Conservation (phyloP, 1,284 basidiomycete species). For the Ganoderma lucidum region DNA sequence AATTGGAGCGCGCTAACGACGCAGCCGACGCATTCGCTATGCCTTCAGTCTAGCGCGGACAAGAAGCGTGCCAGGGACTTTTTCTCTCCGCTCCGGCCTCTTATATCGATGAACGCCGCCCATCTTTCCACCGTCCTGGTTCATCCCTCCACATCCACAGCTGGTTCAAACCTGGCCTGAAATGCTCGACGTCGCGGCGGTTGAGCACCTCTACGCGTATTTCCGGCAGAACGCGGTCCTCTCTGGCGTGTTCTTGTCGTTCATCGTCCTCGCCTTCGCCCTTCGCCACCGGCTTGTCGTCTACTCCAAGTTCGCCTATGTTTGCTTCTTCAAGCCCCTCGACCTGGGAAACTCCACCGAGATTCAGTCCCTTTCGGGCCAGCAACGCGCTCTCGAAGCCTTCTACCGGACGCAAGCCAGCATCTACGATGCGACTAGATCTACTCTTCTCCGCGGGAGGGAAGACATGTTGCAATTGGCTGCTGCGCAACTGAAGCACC, state of each 20-base stretch:
- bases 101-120: slow-evolving; percentile 17
- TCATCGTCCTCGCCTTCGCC: slow-evolving; percentile 9
- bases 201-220: slow-evolving; percentile 9
- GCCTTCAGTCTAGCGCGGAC: slow-evolving; percentile 9
- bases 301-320: slow-evolving; percentile 34
- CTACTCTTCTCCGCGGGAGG: slow-evolving; percentile 28
- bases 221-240: slow-evolving; percentile 14
- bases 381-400: slow-evolving; percentile 33
- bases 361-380: slow-evolving; percentile 25
- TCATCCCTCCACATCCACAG: slow-evolving; percentile 6
- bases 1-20: slow-evolving; percentile 12
- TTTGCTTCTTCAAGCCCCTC: slow-evolving; percentile 35
- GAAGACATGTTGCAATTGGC: slow-evolving; percentile 36
- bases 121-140: background rate
- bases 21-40: slow-evolving; percentile 12
- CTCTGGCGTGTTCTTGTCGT: slow-evolving; percentile 16
- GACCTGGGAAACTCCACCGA: slow-evolving; percentile 24
- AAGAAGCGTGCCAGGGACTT: slow-evolving; percentile 1
- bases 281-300: slow-evolving; percentile 18
- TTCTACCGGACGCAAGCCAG: slow-evolving; percentile 35
- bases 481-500: slow-evolving; percentile 31
- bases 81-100: slow-evolving; percentile 3
- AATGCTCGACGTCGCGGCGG: slow-evolving; percentile 19
- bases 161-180: slow-evolving; percentile 8
- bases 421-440: slow-evolving; percentile 32